Percentiles rank a stretch among this genome's conserved stretches.
Conservation (phyloP, 2,329 filamentous ascomycete species). For the Colletotrichum sp. region DNA sequence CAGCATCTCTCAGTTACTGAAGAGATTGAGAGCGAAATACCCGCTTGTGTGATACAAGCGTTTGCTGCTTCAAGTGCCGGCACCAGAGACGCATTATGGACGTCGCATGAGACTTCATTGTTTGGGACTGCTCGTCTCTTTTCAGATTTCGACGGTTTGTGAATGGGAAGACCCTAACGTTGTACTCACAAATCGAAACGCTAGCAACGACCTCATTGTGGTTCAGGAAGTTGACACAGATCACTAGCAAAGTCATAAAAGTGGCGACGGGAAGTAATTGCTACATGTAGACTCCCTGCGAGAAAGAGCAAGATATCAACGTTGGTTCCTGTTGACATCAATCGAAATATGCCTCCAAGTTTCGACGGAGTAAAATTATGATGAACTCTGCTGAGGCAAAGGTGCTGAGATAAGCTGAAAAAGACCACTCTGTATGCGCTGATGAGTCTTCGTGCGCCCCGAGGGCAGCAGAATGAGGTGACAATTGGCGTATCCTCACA, state of each 20-base stretch:
- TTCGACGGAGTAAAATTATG: not conserved
- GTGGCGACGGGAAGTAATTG: not conserved
- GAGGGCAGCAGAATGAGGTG: not conserved
- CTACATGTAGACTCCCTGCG: not conserved
- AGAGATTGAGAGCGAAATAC: not conserved
- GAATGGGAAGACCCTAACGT: not conserved
- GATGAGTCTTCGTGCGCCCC: not conserved
- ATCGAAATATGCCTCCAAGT: not conserved
- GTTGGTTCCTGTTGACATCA: not conserved
- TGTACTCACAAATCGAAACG: not conserved
- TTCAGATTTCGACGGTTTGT: not conserved
- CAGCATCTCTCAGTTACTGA: not conserved
- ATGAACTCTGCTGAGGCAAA: not conserved
- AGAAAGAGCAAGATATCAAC: not conserved
- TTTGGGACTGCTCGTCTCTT: not conserved
- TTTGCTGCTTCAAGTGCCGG: not conserved
- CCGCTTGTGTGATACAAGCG: not conserved
- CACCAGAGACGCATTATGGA: not conserved
- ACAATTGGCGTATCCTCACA: not conserved
- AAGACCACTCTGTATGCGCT: not conserved
- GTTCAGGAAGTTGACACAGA: not conserved
- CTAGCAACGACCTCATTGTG: not conserved
- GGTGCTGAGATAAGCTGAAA: not conserved
- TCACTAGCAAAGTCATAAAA: not conserved
- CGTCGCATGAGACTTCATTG: not conserved